A percentile compares a stretch with the other conserved stretches of the same genome.
These are phyloP conservation scores for Rhodotorula sp. DNA, from an alignment of 1,284 basidiomycete genomes.

Conservation along the genomic window DNA sequence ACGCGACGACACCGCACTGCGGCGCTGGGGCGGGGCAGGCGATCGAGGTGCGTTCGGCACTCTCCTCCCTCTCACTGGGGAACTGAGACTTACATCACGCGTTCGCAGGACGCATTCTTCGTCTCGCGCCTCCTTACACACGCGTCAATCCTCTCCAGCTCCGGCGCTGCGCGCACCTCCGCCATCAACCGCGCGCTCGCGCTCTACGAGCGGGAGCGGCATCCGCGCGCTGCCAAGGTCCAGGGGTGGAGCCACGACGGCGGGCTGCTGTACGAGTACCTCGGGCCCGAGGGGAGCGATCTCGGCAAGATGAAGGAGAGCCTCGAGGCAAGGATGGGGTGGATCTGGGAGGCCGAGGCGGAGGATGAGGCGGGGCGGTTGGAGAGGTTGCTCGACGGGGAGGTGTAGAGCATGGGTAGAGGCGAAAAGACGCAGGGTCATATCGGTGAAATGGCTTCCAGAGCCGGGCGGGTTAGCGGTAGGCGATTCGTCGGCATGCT, in stretches of 20 bases:
- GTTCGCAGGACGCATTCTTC: conserved; percentile 46
- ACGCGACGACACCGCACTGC: conserved; percentile 43
- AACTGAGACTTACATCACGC: background rate
- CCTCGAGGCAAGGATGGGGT: conserved; percentile 32
- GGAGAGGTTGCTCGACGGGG: background rate
- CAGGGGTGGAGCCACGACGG: conserved; percentile 43
- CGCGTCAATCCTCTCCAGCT: conserved; percentile 35
- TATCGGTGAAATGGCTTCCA: too few species aligned
- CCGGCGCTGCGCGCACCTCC: conserved; percentile 9
- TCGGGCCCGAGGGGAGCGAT: conserved; percentile 34
- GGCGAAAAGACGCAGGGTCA: too few species aligned
- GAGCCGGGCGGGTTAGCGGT: too few species aligned
- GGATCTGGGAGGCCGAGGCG: conserved; percentile 40
- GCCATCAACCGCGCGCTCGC: conserved; percentile 13
- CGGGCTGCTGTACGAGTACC: conserved; percentile 42
- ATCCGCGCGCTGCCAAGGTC: conserved; percentile 46
- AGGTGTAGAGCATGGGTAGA: background rate
- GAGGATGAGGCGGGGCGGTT: conserved; percentile 23
- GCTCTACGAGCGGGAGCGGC: conserved; percentile 43
- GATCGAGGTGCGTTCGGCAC: conserved; percentile 31
- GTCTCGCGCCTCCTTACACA: conserved; percentile 44
- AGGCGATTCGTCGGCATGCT: too few species aligned
- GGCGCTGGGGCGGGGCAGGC: conserved; percentile 50
- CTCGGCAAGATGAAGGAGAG: conserved; percentile 32
- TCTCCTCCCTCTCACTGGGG: background rate